A percentile compares a stretch with the other conserved stretches of the same genome.
Conservation (phyloP, 2,329 filamentous ascomycete genomes). For the Phoma sp. region DNA sequence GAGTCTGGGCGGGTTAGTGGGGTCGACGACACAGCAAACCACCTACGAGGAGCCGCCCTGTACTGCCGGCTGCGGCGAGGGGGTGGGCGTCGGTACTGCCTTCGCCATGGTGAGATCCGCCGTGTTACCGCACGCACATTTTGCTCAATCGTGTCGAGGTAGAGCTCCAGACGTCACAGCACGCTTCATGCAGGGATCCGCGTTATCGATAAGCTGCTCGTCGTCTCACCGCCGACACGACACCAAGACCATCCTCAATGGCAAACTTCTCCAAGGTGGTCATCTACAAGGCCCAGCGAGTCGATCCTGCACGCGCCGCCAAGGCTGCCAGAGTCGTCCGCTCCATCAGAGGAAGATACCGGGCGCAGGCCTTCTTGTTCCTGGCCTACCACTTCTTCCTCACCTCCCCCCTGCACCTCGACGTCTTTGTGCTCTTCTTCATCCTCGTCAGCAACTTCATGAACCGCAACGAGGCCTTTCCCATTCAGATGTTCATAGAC, state of each 20-base stretch:
- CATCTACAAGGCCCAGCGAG: conserved; percentile 19
- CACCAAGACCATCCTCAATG: conserved; percentile 8
- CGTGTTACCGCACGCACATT: conserved; percentile 7
- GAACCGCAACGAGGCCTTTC: conserved; percentile 41
- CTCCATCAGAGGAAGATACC: conserved; percentile 40
- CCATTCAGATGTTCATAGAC: conserved; percentile 35
- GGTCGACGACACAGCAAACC: conserved; percentile 3
- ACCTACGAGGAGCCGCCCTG: conserved; percentile 30
- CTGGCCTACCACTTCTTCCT: conserved; percentile 46
- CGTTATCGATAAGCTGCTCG: conserved; percentile 1
- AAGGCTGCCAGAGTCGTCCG: conserved; percentile 36
- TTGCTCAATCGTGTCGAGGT: not conserved
- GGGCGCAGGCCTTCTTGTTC: conserved; percentile 42
- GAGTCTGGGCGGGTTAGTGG: conserved; percentile 61
- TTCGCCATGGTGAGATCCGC: conserved; percentile 22
- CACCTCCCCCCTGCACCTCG: conserved; percentile 38
- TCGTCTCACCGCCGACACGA: not conserved
- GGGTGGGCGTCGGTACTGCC: conserved; percentile 19
- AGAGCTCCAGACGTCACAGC: conserved; percentile 3
- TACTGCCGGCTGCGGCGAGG: conserved; percentile 22
- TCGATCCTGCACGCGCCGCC: conserved; percentile 26
- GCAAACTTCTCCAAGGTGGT: conserved; percentile 24
- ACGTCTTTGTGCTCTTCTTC: conserved; percentile 45
- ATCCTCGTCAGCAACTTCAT: conserved; percentile 48
- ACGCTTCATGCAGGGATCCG: not conserved